Evolutionary conservation across 306 rosid species (phyloP), one percentile per base, ranked within the genome.

Genomic region (Castanea crenata): DNA sequence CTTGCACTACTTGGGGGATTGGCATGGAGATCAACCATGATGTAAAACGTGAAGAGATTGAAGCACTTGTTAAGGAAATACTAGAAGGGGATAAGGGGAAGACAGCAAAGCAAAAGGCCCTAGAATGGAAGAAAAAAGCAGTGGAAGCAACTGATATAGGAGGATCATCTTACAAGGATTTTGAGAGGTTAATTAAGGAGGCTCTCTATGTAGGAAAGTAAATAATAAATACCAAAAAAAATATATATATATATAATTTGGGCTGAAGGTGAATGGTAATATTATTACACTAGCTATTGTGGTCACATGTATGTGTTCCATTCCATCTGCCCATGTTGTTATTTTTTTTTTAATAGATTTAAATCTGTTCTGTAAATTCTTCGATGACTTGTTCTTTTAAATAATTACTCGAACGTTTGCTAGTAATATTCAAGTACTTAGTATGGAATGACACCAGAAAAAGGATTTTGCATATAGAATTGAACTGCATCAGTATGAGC

Each of bases 51-150:
- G 55, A 35, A 0, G 83, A 90, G 51, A 46, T 87, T 51, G 75
- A 57, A 52, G 82, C 14, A 69, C 74, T 75, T 38, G 84, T 87
- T 31, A 78, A 79, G 83, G 90, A 87, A 55, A 78, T 86, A 85
- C 31, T 83, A 68, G 87, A 69, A 55, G 89, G 86, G 25, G 77
- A 69, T 4, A 75, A 72, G 55, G 86, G 76, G 56, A 80, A 27
- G 73, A 76, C 76, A 55, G n/a, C 65, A 74, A 80, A 76, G 75
- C 27, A 80, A 51, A 83, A 75, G 5, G 85, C 78, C 6, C 38
- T 51, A 7, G 84, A 81, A 46, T 87, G 86, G 89, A 82, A 78
- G 84, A 79, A 21, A 55, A 86, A 82, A 75, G 92, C 87, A 49
- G 16, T 27, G 9, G 73, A 88, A 61, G 85, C 85, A 64, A 80